A percentile compares a stretch with the other conserved stretches of the same genome.
Evolutionary conservation across 371 early-diverging fungal species (phyloP).

Genomic region (Dinochytrium kinnereticum): DNA sequence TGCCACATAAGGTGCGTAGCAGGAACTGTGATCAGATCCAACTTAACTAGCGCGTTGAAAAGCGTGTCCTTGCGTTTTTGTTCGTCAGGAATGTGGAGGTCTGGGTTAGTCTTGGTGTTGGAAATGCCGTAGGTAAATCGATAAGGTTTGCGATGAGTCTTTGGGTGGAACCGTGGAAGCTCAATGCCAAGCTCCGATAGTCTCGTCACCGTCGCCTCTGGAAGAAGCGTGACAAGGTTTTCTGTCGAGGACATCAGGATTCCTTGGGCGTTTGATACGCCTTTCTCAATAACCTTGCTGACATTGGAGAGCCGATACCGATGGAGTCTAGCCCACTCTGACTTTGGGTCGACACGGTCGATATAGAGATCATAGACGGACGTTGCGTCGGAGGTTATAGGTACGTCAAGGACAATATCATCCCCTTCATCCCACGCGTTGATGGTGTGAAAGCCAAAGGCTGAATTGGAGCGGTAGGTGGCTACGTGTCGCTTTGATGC

Average conservation of each 20-base stretch:
- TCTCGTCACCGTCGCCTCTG: neutral
- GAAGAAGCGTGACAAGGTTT: neutral
- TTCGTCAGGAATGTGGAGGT: constrained; percentile 6
- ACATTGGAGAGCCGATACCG: constrained; percentile 6
- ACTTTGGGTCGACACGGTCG: neutral
- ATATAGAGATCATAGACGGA: constrained; percentile 66
- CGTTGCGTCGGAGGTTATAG: constrained; percentile 66
- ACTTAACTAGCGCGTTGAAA: constrained; percentile 8
- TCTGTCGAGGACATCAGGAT: neutral
- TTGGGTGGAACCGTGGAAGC: constrained; percentile 70
- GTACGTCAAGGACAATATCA: constrained; percentile 67
- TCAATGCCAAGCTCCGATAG: constrained; percentile 53
- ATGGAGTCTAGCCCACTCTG: neutral
- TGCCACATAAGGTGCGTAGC: constrained; percentile 37
- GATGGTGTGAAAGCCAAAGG: constrained; percentile 20
- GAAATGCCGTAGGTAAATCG: constrained; percentile 70
- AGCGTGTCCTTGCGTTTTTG: neutral
- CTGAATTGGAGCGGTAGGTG: neutral
- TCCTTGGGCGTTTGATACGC: neutral
- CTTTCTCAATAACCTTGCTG: neutral
- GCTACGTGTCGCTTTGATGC: constrained; percentile 5
- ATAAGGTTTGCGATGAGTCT: constrained; percentile 59
- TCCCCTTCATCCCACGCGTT: constrained; percentile 16
- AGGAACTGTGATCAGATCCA: neutral
- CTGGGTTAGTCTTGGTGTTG: neutral